Evolutionary conservation across 2,329 filamentous ascomycete species (phyloP).

Genomic region (Camillea tinctor): DNA sequence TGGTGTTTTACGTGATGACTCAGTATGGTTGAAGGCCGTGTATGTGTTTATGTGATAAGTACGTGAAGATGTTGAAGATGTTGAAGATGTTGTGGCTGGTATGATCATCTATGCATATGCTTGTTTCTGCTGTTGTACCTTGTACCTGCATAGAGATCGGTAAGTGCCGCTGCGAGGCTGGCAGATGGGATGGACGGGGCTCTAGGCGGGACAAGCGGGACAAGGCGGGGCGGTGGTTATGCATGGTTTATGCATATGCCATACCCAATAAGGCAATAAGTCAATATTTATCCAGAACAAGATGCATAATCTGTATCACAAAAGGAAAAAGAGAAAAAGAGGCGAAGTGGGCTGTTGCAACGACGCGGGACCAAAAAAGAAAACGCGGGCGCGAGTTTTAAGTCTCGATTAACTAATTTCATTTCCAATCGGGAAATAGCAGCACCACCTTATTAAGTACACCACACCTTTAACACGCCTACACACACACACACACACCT

Average conservation of each 20-base stretch:
- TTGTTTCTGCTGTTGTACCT: background rate
- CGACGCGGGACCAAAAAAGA: background rate
- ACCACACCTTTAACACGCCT: background rate
- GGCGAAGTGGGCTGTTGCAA: background rate
- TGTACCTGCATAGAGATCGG: slow-evolving; percentile 1
- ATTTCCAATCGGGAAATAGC: background rate
- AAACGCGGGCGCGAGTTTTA: background rate
- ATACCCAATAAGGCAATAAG: slow-evolving; percentile 19
- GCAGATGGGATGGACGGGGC: background rate
- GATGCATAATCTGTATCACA: background rate
- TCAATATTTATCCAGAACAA: slow-evolving; percentile 15
- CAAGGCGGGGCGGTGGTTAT: background rate
- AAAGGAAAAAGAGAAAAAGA: no score
- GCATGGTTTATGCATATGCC: background rate
- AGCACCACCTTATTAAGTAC: background rate
- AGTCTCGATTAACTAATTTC: background rate
- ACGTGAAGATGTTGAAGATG: background rate
- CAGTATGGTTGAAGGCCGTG: no score
- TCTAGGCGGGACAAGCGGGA: background rate
- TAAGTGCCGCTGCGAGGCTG: slow-evolving; percentile 1
- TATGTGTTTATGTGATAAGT: no score
- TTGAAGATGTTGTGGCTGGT: background rate
- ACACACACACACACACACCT: no score
- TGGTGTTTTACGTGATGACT: no score
- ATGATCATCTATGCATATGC: slow-evolving; percentile 4